A percentile compares a stretch with the other conserved stretches of the same genome.
These are phyloP conservation scores for Candida buenavistaensis DNA, from an alignment of 1,139 yeast species.

Conservation along the genomic window DNA sequence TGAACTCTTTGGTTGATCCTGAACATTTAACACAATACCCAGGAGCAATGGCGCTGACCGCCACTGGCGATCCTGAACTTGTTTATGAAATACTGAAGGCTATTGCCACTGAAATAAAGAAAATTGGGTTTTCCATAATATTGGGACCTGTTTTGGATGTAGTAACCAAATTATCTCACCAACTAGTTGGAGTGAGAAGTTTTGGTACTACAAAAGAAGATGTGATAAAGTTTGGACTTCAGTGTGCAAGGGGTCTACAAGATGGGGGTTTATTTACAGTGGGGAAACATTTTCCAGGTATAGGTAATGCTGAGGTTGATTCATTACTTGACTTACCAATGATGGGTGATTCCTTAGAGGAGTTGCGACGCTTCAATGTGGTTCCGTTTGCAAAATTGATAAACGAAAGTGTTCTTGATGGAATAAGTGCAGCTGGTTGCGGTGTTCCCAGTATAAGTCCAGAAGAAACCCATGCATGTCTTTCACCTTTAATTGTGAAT, in stretches of 20 bases:
- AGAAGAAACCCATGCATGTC: slow-evolving; percentile 64
- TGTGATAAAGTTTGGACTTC: slow-evolving; percentile 55
- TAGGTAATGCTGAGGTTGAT: slow-evolving; percentile 63
- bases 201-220: slow-evolving; percentile 64
- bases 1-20: slow-evolving; percentile 57
- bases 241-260: slow-evolving; percentile 55
- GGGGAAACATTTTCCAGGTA: slow-evolving; percentile 70
- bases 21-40: slow-evolving; percentile 59
- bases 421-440: slow-evolving; percentile 65
- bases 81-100: slow-evolving; percentile 59
- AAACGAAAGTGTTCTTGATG: slow-evolving; percentile 51
- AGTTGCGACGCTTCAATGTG: slow-evolving; percentile 50
- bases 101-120: slow-evolving; percentile 51
- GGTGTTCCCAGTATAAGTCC: slow-evolving; percentile 66
- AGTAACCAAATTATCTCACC: slow-evolving; percentile 56
- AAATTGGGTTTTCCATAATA: slow-evolving; percentile 57
- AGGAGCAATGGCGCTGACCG: slow-evolving; percentile 65
- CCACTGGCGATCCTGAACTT: slow-evolving; percentile 51
- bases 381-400: slow-evolving; percentile 56
- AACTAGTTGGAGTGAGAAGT: slow-evolving; percentile 61
- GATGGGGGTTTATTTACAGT: slow-evolving; percentile 58
- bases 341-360: slow-evolving; percentile 57
- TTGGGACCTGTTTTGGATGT: slow-evolving; percentile 69
- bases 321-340: slow-evolving; percentile 58
- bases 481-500: slow-evolving; percentile 57